Percentiles rank a stretch among this genome's conserved stretches.
Evolutionary conservation across 139 green algal genomes (phyloP).

Genomic region (Chlorella vulgaris): DNA sequence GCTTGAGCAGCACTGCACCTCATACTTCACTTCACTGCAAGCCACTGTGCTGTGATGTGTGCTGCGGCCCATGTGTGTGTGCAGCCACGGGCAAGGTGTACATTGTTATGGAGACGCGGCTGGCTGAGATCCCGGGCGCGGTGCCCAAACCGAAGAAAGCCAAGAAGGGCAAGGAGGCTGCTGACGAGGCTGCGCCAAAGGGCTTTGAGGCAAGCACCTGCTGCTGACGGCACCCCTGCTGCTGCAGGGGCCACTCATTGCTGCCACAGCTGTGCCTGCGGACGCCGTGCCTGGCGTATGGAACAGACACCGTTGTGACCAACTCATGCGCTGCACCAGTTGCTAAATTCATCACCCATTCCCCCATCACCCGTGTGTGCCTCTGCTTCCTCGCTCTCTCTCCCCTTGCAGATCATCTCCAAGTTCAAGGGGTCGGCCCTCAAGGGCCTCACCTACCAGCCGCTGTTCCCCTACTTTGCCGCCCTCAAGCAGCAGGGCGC

Average conservation of each 20-base stretch:
- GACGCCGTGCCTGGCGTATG: too few relatives aligned
- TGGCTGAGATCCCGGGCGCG: slow-evolving; percentile 85
- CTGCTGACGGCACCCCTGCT: too few relatives aligned
- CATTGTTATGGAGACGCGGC: slow-evolving; percentile 87
- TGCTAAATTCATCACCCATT: too few relatives aligned
- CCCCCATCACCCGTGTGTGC: neutral
- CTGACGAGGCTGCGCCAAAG: neutral
- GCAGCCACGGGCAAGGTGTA: slow-evolving; percentile 76
- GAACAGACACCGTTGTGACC: too few relatives aligned
- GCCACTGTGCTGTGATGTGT: neutral
- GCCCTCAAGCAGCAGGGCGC: slow-evolving; percentile 57
- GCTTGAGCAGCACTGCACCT: too few relatives aligned
- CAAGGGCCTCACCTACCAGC: slow-evolving; percentile 85
- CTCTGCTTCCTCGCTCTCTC: neutral
- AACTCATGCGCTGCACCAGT: too few relatives aligned
- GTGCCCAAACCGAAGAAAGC: slow-evolving; percentile 83
- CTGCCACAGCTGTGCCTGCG: too few relatives aligned
- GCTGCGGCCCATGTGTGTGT: neutral
- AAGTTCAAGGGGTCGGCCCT: slow-evolving; percentile 79
- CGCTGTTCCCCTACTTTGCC: slow-evolving; percentile 96
- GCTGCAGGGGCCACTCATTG: too few relatives aligned
- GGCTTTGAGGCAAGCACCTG: slow-evolving; percentile 56
- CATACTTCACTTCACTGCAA: neutral
- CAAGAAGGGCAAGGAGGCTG: slow-evolving; percentile 52
- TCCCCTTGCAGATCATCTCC: slow-evolving; percentile 64